Evolutionary conservation across 805 yeast species (phyloP), one percentile per base, ranked within the genome.

Genomic region (Candida boleticola): DNA sequence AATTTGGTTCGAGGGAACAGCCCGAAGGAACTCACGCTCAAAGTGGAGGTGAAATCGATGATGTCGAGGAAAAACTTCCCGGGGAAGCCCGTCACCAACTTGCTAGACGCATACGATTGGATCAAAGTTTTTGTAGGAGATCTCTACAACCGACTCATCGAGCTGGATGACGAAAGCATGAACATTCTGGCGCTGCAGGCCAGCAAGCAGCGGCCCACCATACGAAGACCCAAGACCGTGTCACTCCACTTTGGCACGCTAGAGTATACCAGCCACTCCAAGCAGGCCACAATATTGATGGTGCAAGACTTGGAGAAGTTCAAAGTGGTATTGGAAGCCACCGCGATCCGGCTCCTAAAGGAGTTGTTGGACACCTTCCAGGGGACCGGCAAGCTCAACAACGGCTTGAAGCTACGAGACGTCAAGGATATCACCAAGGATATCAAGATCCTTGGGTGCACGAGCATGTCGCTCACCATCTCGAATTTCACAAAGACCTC

Each of bases 71-170:
- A 93, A 57, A 88, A 89, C 55, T 83, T 92, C 60, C 63, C 82
- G 37, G 75, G 78, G 0, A 68, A 70, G 9, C 68, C 66, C 0
- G 80, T 90, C 2, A 61, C 60, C 3, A 69, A 71, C 2, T 47
- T 73, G 5, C 66, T 65, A 2, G 96, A 87, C 50, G 77, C 86
- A 18, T 49, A 68, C 3, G 81, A 79, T 17, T 92, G 99, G 99
- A 64, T 92, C 5, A 79, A 73, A 29, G 95, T 92, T 0, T 90
- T 83, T 65, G 74, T 85, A 1, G 90, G 89, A 0, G 99, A 92
- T 53, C 61, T 92, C 23, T 64, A 76, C 22, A 80, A 82, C 38
- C 60, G 99, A 41, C 59, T 90, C 4, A 68, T 75, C 22, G 98
- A 92, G 51, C 54, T 84, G 17, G 86, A 81, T 45, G 90, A 86